Conservation (phyloP, 2,329 filamentous ascomycete genomes). For the Diplodia sapinea region DNA sequence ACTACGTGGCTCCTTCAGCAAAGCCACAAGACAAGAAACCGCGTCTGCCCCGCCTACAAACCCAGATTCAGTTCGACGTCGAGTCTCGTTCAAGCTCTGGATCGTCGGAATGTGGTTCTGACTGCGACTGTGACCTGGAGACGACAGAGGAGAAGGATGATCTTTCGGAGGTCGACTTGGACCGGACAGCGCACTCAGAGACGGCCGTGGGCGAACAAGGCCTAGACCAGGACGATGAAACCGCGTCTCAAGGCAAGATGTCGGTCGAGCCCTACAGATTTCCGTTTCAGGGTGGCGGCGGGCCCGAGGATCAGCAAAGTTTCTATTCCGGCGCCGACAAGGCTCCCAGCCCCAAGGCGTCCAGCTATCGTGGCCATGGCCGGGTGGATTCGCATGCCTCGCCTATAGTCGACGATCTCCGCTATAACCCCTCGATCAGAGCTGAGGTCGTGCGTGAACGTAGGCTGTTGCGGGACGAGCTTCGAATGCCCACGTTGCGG, state of each 20-base stretch:
- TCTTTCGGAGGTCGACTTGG: background rate
- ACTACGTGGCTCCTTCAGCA: background rate
- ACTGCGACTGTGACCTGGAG: background rate
- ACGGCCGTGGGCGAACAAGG: too few relatives aligned
- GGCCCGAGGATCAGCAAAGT: conserved; percentile 18
- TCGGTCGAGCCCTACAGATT: background rate
- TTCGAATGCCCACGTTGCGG: conserved; percentile 1
- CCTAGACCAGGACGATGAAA: background rate
- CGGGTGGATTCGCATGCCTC: background rate
- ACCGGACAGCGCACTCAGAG: background rate
- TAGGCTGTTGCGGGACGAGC: background rate
- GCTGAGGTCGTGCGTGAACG: conserved; percentile 7
- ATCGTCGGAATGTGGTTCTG: background rate
- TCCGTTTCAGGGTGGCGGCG: conserved; percentile 3
- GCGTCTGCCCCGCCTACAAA: background rate
- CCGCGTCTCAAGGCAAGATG: background rate
- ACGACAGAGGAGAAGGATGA: background rate
- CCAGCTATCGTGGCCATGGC: conserved; percentile 6
- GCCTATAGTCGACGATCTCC: background rate
- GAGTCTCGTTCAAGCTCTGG: background rate
- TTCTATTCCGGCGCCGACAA: conserved; percentile 4
- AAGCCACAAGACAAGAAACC: background rate
- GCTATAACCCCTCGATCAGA: conserved; percentile 1
- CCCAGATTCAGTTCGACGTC: background rate
- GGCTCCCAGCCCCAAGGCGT: conserved; percentile 6